phyloP scores from a whole-genome alignment of 805 yeast species.

The Suhomyces prunicola region DNA sequence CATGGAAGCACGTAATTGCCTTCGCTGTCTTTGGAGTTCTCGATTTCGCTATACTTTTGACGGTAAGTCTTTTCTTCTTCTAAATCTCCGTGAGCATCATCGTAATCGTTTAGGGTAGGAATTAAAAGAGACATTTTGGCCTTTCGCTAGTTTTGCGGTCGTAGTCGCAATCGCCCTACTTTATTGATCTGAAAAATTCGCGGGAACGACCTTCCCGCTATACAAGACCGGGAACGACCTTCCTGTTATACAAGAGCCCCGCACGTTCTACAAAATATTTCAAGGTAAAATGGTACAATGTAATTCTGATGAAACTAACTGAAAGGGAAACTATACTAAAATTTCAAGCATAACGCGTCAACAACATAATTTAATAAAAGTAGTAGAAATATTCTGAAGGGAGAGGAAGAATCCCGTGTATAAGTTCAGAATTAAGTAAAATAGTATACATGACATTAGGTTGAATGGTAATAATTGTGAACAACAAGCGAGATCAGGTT shows the following conservation, averaged over 20 bases:
- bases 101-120: slow-evolving; percentile 23
- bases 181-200: neutral
- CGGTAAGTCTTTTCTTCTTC: slow-evolving; percentile 18
- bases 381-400: neutral
- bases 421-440: neutral
- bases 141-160: neutral
- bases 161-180: neutral
- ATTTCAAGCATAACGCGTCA: slow-evolving; percentile 1
- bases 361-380: neutral
- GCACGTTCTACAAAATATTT: neutral
- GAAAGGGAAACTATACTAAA: neutral
- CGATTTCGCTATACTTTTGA: slow-evolving; percentile 6
- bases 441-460: slow-evolving; percentile 4
- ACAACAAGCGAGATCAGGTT: slow-evolving; percentile 19
- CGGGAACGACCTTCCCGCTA: neutral
- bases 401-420: neutral
- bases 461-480: neutral
- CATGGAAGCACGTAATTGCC: slow-evolving; percentile 35
- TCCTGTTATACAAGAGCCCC: neutral
- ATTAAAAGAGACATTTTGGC: slow-evolving; percentile 18
- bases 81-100: slow-evolving; percentile 24
- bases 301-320: neutral
- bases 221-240: neutral
- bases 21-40: slow-evolving; percentile 18
- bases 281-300: neutral